Base-by-base conservation (phyloP, 129 eudicot species). In the Solidago caesia region DNA sequence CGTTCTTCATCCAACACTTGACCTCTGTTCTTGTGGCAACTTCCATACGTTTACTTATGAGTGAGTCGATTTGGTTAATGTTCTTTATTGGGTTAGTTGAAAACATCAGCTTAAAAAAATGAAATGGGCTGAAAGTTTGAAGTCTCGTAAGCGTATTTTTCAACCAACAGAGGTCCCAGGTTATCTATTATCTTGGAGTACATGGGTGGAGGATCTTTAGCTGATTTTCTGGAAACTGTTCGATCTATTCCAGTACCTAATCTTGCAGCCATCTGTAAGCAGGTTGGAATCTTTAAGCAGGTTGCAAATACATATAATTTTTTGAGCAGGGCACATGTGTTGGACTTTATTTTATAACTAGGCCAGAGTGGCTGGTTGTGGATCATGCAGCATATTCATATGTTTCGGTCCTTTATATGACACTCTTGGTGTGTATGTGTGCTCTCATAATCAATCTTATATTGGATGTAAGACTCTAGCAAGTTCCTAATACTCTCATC, bases 121-220 rank as follows among this genome's bases (percentile, higher is more conserved):
- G 21, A 21, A 21, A 21, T 21, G 21, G 21, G 21, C 21, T 21
- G 21, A 21, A 21, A 21, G 21, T 21, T 21, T 21, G 0, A 21
- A 21, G 21, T 21, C 21, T 21, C 21, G 21, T 21, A 21, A 21
- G 21, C 21, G 21, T 21, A 21, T 21, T 21, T 21, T 21, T 21
- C 21, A 21, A 21, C 21, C 21, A 21, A 21, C 21, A 21, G 21
- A 21, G 21, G 21, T 21, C 21, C 21, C 21, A 21, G 21, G 21
- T 21, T 21, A 21, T 95, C 99, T 12, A 87, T 95, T 71, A 89
- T 95, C 63, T 80, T 95, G 87, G 99, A 95, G 86, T 95, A 95
- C 85, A 95, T 95, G 99, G 99, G 91, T 79, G 99, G 99, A 4
- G 97, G 99, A 68, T 95, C 99, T 66, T 85, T 95, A 69, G 89